Evolutionary conservation across 1,284 basidiomycete genomes (phyloP).

Genomic region (Gymnopus androsaceus): DNA sequence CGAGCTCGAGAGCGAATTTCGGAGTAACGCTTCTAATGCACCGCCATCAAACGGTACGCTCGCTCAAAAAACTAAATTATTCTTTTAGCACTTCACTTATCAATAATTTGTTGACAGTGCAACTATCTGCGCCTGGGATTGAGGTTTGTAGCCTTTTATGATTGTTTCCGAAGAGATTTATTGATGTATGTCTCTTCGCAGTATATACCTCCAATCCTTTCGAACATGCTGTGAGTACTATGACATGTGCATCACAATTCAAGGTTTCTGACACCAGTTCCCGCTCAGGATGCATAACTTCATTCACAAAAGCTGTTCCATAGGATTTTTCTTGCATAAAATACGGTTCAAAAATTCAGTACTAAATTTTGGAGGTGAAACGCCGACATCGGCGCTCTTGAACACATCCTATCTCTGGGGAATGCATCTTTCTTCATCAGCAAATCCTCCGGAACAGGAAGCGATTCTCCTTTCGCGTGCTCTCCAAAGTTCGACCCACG

Average conservation of each 20-base stretch:
- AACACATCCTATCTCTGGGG: conserved; percentile 30
- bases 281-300: conserved; percentile 7
- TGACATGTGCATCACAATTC: no score
- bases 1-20: background rate
- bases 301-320: background rate
- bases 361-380: background rate
- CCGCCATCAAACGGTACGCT: no score
- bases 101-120: background rate
- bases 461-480: conserved; percentile 5
- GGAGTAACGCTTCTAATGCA: no score
- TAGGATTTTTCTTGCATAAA: conserved; percentile 7
- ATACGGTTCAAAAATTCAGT: conserved; percentile 3
- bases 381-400: conserved; percentile 25
- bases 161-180: no score
- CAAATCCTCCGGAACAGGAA: background rate
- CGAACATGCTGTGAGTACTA: background rate
- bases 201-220: background rate
- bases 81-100: no score
- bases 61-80: no score
- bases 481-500: conserved; percentile 30
- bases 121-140: background rate
- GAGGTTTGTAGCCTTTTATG: no score
- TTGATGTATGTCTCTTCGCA: no score
- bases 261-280: no score
- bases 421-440: conserved; percentile 19